phyloP scores from a whole-genome alignment of 805 yeast genomes.

The Komagataella phaffii region DNA sequence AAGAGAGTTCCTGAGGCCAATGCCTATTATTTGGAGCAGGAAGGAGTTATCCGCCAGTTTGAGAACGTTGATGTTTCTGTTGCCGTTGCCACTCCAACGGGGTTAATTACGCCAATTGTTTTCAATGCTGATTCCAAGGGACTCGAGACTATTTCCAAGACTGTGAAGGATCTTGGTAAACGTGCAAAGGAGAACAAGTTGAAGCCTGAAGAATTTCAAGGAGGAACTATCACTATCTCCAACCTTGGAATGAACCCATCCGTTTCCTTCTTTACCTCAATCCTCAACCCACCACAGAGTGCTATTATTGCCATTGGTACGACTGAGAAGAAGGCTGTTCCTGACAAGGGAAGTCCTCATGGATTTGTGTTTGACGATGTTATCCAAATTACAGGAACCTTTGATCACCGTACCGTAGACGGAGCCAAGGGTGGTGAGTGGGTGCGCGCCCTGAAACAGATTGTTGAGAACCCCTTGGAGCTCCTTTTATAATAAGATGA shows the following conservation, averaged over 20 bases:
- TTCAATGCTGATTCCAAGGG: constrained; percentile 83
- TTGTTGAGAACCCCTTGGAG: constrained; percentile 93
- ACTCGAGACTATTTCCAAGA: constrained; percentile 63
- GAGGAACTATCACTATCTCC: constrained; percentile 97
- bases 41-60: constrained; percentile 88
- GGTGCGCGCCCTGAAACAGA: constrained; percentile 83
- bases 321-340: constrained; percentile 81
- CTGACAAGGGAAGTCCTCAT: constrained; percentile 79
- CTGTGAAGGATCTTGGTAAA: constrained; percentile 86
- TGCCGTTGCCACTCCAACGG: constrained; percentile 97
- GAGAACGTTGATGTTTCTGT: constrained; percentile 90
- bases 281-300: constrained; percentile 95
- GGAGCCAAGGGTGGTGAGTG: constrained; percentile 98
- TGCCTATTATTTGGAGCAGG: constrained; percentile 82
- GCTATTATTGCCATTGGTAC: constrained; percentile 94
- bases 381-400: constrained; percentile 88
- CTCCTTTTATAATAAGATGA: constrained; percentile 46
- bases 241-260: constrained; percentile 99
- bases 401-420: constrained; percentile 93
- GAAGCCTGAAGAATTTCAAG: constrained; percentile 94
- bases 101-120: constrained; percentile 93
- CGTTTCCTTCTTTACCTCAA: constrained; percentile 85
- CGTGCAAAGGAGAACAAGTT: constrained; percentile 93
- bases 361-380: constrained; percentile 90
- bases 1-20: constrained; percentile 88